These are phyloP conservation scores for Verticillium longisporum DNA, from an alignment of 2,329 filamentous ascomycete genomes.

Conservation along the genomic window DNA sequence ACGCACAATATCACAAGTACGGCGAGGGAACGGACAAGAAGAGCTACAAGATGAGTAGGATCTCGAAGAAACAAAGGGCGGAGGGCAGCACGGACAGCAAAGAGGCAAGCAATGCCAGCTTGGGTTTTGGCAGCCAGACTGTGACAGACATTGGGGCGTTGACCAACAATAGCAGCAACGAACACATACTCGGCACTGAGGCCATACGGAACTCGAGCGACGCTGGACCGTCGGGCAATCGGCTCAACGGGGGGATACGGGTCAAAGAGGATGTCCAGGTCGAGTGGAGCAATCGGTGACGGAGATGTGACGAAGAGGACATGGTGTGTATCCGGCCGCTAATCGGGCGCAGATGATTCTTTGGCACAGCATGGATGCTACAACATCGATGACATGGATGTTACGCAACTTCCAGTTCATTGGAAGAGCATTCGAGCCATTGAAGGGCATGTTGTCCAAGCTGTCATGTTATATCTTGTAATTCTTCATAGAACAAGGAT, in stretches of 20 bases:
- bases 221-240: background rate
- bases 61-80: background rate
- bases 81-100: background rate
- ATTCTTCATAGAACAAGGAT: too few relatives aligned
- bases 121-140: background rate
- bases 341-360: background rate
- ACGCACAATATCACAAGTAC: background rate
- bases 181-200: background rate
- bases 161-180: background rate
- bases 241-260: background rate
- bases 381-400: background rate
- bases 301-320: background rate
- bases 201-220: background rate
- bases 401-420: too few relatives aligned
- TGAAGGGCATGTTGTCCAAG: too few relatives aligned
- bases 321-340: background rate
- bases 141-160: background rate
- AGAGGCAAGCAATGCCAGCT: background rate
- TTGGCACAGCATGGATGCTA: background rate
- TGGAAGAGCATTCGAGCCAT: too few relatives aligned
- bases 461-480: too few relatives aligned
- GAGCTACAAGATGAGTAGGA: background rate
- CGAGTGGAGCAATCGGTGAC: background rate
- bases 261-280: background rate
- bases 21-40: background rate